phyloP scores from a whole-genome alignment of 176 grass and related monocot species.

The Oryza glumipatula region DNA sequence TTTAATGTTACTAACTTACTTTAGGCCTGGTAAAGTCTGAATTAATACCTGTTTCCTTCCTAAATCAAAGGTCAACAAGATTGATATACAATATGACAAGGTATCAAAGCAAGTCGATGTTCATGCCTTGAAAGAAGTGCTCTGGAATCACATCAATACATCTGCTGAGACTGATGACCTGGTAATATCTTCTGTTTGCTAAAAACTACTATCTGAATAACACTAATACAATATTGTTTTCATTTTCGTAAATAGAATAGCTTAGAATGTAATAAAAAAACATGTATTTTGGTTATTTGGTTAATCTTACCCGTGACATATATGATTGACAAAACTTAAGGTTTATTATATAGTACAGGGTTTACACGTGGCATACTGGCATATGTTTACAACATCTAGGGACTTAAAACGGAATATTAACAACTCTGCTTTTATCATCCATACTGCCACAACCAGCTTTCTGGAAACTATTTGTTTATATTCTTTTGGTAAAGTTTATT shows the following conservation, averaged over 20 bases:
- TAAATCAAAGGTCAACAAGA: conserved; percentile 78
- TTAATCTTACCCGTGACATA: background rate
- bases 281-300: background rate
- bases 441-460: background rate
- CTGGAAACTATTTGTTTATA: background rate
- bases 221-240: background rate
- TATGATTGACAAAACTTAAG: background rate
- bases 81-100: conserved; percentile 93
- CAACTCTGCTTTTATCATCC: background rate
- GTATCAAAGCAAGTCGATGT: conserved; percentile 98
- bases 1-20: background rate
- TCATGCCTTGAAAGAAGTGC: conserved; percentile 91
- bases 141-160: conserved; percentile 88
- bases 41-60: conserved; percentile 36
- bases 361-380: background rate
- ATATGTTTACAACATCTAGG: background rate
- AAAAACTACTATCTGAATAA: conserved; percentile 12
- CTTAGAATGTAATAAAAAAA: background rate
- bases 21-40: conserved; percentile 28
- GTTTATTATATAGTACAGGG: background rate
- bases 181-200: conserved; percentile 46
- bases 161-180: conserved; percentile 49
- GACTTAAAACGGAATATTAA: background rate
- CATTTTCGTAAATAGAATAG: conserved; percentile 6
- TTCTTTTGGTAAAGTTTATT: background rate